phyloP scores from a whole-genome alignment of 1,139 yeast genomes.

The Williopsis jadinii region DNA sequence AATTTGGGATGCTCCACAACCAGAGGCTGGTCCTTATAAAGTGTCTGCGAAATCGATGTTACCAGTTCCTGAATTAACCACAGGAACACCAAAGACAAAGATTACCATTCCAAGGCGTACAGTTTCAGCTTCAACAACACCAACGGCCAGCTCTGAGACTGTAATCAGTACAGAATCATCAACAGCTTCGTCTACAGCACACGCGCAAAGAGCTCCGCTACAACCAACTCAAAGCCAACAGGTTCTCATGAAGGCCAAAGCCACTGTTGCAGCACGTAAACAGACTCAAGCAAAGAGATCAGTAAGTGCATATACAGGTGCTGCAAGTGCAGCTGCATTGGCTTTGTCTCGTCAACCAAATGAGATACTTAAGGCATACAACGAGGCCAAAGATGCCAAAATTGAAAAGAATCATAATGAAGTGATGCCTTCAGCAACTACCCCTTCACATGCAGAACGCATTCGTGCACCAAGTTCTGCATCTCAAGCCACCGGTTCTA shows the following conservation, averaged over 20 bases:
- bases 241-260: slow-evolving; percentile 19
- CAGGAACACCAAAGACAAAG: slow-evolving; percentile 13
- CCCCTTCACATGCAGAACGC: background rate
- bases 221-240: slow-evolving; percentile 23
- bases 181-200: slow-evolving; percentile 5
- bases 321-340: slow-evolving; percentile 31
- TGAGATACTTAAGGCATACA: slow-evolving; percentile 19
- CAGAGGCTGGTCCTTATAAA: slow-evolving; percentile 71
- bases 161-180: slow-evolving; percentile 18
- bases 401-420: background rate
- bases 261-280: slow-evolving; percentile 22
- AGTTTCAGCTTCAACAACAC: slow-evolving; percentile 25
- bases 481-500: slow-evolving; percentile 8
- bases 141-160: slow-evolving; percentile 6
- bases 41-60: slow-evolving; percentile 38
- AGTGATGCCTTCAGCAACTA: no score
- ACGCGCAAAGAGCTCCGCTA: slow-evolving; percentile 20
- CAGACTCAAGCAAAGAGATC: slow-evolving; percentile 17
- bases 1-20: slow-evolving; percentile 69
- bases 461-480: slow-evolving; percentile 14
- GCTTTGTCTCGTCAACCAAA: slow-evolving; percentile 24
- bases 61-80: slow-evolving; percentile 29
- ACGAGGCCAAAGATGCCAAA: slow-evolving; percentile 11
- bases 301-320: slow-evolving; percentile 10
- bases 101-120: slow-evolving; percentile 28